phyloP scores from a whole-genome alignment of 75 land plant species.

The Sequoia sempervirens region DNA sequence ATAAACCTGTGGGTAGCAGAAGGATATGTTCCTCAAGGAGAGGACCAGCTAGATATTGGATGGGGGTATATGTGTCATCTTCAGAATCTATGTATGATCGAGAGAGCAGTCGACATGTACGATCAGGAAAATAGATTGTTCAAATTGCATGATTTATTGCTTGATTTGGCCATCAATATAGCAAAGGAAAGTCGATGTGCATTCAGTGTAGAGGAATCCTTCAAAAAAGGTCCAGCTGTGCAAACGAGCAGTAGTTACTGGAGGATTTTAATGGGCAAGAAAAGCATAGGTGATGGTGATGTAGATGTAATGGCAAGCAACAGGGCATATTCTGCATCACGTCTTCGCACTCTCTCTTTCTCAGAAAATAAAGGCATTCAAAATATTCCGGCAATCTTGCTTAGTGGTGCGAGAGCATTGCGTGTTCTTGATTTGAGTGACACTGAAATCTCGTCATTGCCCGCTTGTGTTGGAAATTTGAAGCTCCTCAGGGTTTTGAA shows the following conservation, averaged over 20 bases:
- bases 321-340: not conserved
- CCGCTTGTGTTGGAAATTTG: not conserved
- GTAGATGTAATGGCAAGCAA: no score
- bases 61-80: constrained; percentile 23
- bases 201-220: not conserved
- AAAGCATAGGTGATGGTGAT: not conserved
- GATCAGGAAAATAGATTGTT: not conserved
- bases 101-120: not conserved
- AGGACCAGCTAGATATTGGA: constrained; percentile 25
- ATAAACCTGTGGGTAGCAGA: constrained; percentile 34
- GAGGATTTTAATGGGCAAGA: not conserved
- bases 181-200: not conserved
- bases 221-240: not conserved
- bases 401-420: not conserved
- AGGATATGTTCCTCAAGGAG: constrained; percentile 18
- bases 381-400: not conserved
- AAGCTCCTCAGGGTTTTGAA: no score
- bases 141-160: not conserved
- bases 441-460: no score
- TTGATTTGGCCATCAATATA: not conserved
- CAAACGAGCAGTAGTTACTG: not conserved
- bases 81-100: constrained; percentile 27
- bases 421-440: not conserved
- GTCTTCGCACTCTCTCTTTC: not conserved
- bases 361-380: not conserved